Evolutionary conservation across 352 stramenopile genomes (phyloP).

Genomic region (Phytopythium cucurbitacearum): DNA sequence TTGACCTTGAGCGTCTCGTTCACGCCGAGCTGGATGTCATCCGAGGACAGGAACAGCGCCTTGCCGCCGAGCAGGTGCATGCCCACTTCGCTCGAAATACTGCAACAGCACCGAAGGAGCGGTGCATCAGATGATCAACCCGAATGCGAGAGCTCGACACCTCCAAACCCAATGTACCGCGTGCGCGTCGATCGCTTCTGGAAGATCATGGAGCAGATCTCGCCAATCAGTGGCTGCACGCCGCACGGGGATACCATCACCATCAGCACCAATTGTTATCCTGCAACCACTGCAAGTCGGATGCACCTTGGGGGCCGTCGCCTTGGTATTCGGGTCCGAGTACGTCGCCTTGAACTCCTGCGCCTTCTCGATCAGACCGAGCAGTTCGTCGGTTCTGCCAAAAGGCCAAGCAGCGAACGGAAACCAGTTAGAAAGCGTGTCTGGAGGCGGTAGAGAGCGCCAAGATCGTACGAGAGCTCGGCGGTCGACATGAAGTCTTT

Average conservation of each 20-base stretch:
- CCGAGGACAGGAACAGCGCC: constrained; percentile 94
- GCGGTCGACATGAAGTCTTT: constrained; percentile 73
- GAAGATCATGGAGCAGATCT: constrained; percentile 93
- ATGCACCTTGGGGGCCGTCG: constrained; percentile 39
- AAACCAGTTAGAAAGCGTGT: background rate
- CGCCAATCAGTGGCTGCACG: constrained; percentile 43
- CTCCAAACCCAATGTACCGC: constrained; percentile 19
- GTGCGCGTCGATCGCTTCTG: constrained; percentile 93
- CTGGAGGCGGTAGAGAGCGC: background rate
- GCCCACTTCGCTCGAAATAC: constrained; percentile 93
- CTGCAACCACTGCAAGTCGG: too few species aligned
- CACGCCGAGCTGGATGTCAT: constrained; percentile 97
- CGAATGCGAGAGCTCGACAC: background rate
- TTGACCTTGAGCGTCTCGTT: constrained; percentile 94
- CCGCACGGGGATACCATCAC: background rate
- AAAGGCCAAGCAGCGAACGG: background rate
- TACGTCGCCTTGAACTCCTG: constrained; percentile 69
- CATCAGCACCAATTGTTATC: background rate
- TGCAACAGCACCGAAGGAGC: constrained; percentile 5
- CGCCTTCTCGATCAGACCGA: constrained; percentile 58
- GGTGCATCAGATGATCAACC: background rate
- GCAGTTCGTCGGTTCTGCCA: constrained; percentile 30
- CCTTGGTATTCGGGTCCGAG: constrained; percentile 47
- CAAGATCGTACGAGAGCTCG: constrained; percentile 38
- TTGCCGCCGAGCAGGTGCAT: constrained; percentile 96